Conservation (phyloP, 1,284 basidiomycete genomes). For the Malassezia equina region DNA sequence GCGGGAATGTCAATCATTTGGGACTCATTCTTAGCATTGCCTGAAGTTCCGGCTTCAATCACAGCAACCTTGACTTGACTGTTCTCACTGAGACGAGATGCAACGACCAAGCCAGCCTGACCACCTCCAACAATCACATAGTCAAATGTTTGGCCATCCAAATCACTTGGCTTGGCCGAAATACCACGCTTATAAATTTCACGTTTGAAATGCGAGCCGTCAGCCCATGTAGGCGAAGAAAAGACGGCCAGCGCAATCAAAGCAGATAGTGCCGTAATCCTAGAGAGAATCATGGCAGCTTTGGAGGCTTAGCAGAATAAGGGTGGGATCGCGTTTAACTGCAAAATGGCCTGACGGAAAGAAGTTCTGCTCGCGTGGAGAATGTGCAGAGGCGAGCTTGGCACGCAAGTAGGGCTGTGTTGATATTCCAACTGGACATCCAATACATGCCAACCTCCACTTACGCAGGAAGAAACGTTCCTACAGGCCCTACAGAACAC, state of each 20-base stretch:
- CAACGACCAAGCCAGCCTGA: conserved; percentile 51
- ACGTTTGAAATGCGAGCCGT: neutral
- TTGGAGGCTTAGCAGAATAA: neutral
- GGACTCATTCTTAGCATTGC: conserved; percentile 18
- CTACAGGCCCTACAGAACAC: neutral
- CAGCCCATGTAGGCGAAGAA: neutral
- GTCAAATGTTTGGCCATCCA: conserved; percentile 41
- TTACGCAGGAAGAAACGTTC: neutral
- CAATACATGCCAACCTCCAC: neutral
- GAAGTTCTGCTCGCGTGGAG: neutral
- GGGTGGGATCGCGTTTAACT: neutral
- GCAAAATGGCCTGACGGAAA: neutral
- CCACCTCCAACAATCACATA: conserved; percentile 52
- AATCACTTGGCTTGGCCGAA: neutral
- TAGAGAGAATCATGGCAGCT: neutral
- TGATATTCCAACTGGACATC: neutral
- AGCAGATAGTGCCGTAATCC: neutral
- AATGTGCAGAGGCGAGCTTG: neutral
- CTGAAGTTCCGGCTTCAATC: conserved; percentile 53
- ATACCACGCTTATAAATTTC: neutral
- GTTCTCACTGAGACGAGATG: conserved; percentile 32
- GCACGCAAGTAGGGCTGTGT: neutral
- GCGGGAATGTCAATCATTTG: conserved; percentile 16
- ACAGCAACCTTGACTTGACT: conserved; percentile 32
- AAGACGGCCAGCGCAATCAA: neutral